Evolutionary conservation across 495 filamentous ascomycete genomes (phyloP).

Genomic region (Aspergillus sclerotiicarbonarius): DNA sequence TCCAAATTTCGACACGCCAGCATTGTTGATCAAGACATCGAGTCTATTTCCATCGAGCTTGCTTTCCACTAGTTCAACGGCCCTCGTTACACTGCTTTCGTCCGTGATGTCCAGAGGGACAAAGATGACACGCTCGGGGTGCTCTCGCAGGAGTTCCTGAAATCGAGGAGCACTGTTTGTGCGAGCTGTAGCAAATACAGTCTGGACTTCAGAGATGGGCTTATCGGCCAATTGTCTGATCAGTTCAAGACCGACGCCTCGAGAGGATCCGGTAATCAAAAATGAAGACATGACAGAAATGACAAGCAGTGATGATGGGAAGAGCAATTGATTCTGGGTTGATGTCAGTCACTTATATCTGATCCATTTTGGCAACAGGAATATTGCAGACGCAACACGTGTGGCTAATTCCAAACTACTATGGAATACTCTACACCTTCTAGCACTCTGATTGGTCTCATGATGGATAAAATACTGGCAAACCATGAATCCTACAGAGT

Average conservation of each 20-base stretch:
- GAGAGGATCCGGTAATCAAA: neutral
- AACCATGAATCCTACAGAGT: neutral
- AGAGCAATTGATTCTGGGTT: neutral
- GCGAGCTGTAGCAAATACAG: constrained; percentile 38
- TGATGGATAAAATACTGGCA: no score
- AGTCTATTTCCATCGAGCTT: constrained; percentile 42
- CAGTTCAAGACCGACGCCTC: no score
- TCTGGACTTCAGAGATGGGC: constrained; percentile 26
- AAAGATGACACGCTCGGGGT: constrained; percentile 31
- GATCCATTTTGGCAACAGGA: no score
- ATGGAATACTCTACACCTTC: no score
- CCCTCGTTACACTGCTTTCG: constrained; percentile 39
- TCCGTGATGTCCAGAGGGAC: constrained; percentile 40
- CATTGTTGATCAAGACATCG: constrained; percentile 55
- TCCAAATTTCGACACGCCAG: constrained; percentile 29
- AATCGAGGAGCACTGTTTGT: constrained; percentile 25
- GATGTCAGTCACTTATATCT: no score
- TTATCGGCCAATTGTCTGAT: constrained; percentile 12
- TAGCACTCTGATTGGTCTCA: neutral
- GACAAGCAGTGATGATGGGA: neutral
- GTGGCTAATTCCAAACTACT: no score
- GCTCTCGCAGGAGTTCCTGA: constrained; percentile 18
- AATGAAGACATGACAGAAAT: neutral
- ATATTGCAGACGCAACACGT: no score
- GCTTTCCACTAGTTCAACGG: constrained; percentile 32